phyloP scores from a whole-genome alignment of 140 eudicot species.

The Ambrosia hybrid region DNA sequence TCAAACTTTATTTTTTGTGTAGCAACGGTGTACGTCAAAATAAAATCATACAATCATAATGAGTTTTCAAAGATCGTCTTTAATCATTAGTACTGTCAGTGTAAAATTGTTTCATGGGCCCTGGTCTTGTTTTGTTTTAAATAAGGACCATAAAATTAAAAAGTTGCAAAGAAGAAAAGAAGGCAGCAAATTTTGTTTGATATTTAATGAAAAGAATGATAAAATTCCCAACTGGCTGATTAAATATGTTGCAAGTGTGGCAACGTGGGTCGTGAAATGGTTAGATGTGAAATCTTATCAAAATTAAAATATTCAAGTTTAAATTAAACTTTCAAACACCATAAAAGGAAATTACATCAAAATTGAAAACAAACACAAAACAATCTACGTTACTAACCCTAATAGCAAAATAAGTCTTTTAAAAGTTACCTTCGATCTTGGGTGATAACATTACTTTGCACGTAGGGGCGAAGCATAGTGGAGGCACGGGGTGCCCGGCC shows the following conservation, averaged over 20 bases:
- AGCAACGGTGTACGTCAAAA: background rate
- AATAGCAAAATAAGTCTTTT: too few relatives aligned
- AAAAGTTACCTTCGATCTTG: too few relatives aligned
- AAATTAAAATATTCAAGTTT: background rate
- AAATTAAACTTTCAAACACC: too few relatives aligned
- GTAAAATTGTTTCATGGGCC: background rate
- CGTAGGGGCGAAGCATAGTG: too few relatives aligned
- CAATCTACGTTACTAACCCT: too few relatives aligned
- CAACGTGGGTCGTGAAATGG: background rate
- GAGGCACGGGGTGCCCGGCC: too few relatives aligned
- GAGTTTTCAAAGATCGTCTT: background rate
- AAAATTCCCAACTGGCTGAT: background rate
- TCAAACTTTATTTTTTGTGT: background rate
- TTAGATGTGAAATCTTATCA: constrained; percentile 1
- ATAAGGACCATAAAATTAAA: background rate
- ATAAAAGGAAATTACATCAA: too few relatives aligned
- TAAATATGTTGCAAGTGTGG: background rate
- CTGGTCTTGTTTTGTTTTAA: background rate
- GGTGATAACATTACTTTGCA: too few relatives aligned
- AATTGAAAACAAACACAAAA: too few relatives aligned
- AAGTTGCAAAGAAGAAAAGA: background rate
- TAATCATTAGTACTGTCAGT: background rate
- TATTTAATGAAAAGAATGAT: background rate
- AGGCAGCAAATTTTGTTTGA: too few relatives aligned
- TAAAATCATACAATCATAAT: background rate